These are phyloP conservation scores for Phytophthora colocasiae DNA, from an alignment of 352 stramenopile species.

Conservation along the genomic window DNA sequence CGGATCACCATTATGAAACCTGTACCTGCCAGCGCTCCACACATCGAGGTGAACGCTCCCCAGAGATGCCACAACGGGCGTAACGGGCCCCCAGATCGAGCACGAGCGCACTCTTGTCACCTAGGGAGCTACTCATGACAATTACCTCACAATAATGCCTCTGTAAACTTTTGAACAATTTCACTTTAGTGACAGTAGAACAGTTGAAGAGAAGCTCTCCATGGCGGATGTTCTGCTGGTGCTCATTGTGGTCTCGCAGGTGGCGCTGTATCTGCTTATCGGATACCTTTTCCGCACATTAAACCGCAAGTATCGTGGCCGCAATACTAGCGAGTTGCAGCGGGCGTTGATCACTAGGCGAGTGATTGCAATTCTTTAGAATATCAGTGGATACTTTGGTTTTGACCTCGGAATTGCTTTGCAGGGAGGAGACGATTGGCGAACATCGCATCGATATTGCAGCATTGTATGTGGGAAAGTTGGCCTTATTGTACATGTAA, in stretches of 20 bases:
- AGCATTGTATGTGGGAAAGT: conserved; percentile 21
- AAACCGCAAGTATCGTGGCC: conserved; percentile 24
- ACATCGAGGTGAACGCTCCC: conserved; percentile 74
- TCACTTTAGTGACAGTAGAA: conserved; percentile 5
- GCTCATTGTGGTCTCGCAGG: conserved; percentile 48
- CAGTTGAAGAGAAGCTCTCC: conserved; percentile 9
- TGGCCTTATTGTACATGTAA: background rate
- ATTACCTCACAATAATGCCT: conserved; percentile 15
- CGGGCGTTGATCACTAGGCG: conserved; percentile 44
- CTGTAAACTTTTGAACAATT: background rate
- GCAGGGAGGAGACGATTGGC: conserved; percentile 15
- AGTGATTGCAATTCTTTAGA: background rate
- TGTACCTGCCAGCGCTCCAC: conserved; percentile 73
- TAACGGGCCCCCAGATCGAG: conserved; percentile 79
- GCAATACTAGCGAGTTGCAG: conserved; percentile 26
- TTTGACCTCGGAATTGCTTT: conserved; percentile 3
- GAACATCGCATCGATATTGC: conserved; percentile 62
- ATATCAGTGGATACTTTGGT: background rate
- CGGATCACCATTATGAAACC: background rate
- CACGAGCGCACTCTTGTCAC: conserved; percentile 75
- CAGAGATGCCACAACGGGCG: conserved; percentile 74
- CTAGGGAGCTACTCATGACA: conserved; percentile 35
- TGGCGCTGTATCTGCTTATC: conserved; percentile 42
- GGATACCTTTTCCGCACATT: conserved; percentile 42
- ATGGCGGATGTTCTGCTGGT: conserved; percentile 30